Conservation (phyloP, 2,329 filamentous ascomycete species). For the Trichoderma gracile region DNA sequence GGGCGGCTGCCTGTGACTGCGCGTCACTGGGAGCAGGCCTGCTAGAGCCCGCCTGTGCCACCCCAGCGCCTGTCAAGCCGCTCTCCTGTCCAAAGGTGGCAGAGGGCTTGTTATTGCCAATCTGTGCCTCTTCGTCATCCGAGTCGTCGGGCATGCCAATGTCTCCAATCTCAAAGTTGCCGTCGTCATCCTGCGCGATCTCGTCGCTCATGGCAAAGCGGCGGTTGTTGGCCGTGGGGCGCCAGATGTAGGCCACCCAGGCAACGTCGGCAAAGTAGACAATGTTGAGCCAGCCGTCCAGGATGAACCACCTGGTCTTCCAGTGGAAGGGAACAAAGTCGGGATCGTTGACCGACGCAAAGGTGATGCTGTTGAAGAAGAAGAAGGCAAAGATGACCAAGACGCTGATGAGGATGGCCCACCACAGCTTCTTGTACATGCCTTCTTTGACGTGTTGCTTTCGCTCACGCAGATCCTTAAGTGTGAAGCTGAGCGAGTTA, state of each 20-base stretch:
- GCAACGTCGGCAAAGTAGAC: slow-evolving; percentile 93
- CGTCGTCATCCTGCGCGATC: slow-evolving; percentile 97
- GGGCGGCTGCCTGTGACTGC: slow-evolving; percentile 30
- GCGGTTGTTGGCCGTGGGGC: slow-evolving; percentile 93
- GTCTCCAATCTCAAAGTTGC: slow-evolving; percentile 89
- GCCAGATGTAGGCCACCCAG: slow-evolving; percentile 94
- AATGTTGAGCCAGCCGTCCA: slow-evolving; percentile 96
- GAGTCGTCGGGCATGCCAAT: slow-evolving; percentile 74
- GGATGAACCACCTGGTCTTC: slow-evolving; percentile 95
- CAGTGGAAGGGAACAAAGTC: slow-evolving; percentile 96
- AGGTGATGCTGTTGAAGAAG: slow-evolving; percentile 96
- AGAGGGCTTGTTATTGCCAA: slow-evolving; percentile 41
- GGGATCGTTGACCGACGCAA: slow-evolving; percentile 79
- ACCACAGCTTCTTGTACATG: slow-evolving; percentile 99
- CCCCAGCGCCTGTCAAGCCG: slow-evolving; percentile 31
- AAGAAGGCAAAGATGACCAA: slow-evolving; percentile 97
- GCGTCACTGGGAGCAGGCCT: slow-evolving; percentile 19
- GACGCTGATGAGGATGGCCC: slow-evolving; percentile 90
- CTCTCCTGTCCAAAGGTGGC: slow-evolving; percentile 32
- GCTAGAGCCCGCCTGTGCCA: slow-evolving; percentile 31
- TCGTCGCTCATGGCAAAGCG: slow-evolving; percentile 99
- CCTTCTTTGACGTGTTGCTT: slow-evolving; percentile 90
- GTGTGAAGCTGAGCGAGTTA: slow-evolving; percentile 89
- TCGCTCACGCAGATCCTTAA: slow-evolving; percentile 92
- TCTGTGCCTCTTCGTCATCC: slow-evolving; percentile 56